Base-by-base conservation (phyloP, 2,329 filamentous ascomycete genomes). In the Chaetothyriales sp. region DNA sequence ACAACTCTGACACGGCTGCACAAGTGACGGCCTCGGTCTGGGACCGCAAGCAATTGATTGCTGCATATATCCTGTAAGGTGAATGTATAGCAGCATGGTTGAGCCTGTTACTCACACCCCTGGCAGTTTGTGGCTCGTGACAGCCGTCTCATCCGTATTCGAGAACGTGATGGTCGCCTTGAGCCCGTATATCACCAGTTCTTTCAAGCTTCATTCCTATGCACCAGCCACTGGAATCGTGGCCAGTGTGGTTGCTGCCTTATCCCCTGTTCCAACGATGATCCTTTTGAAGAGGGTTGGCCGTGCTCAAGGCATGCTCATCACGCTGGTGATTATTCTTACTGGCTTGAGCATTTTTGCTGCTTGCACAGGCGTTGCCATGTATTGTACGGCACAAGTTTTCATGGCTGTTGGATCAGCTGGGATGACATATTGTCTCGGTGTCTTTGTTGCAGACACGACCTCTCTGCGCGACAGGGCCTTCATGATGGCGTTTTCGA, bases 211-310 rank as follows among this genome's bases (percentile, higher is more conserved):
- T 7, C 76, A 79, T 57, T 75, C 74, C 1, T 64, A 79, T 48
- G 70, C 73, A 0, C 66, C 74, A 0, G 70, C 73, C 7, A 76
- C 75, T 8, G 62, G 62, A 42, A 72, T 81, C 55, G 68, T 81
- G 46, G 66, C 75, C 12, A 70, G 63, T 54, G 64, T 80, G 32
- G 72, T 81, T 43, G 72, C 70, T 25, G 79, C 75, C 25, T 64
- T 79, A 19, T 65, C 70, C 51, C 77, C 77, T 59, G 67, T 82
- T 15, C 73, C 77, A 1, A 66, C 77, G 22, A 77, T 79, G 48
- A 82, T 81, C 62, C 66, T 80, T n/a, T 66, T 82, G 49, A 75
- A 82, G 64, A 67, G 78, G 46, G 81, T 74, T 71, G 79, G 77
- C 19, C 74, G 79, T 18, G 69, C 76, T 1, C 69, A 78, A 55